A percentile compares a stretch with the other conserved stretches of the same genome.
Conservation (phyloP, 345 rosid species). For the Populus davidiana region DNA sequence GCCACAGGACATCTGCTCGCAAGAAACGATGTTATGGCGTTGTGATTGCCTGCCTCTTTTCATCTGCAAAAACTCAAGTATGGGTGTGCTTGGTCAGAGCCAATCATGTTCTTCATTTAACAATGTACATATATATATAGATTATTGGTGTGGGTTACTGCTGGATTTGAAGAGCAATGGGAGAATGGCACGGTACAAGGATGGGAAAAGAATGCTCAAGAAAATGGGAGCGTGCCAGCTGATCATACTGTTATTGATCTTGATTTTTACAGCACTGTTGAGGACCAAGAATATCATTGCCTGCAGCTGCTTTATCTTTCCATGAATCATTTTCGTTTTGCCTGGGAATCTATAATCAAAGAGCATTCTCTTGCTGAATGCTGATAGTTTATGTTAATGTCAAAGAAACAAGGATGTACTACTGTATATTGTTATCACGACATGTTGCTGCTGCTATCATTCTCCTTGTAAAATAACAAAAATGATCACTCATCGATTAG, state of each 20-base stretch:
- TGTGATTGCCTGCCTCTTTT: not conserved
- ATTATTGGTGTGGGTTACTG: slow-evolving; percentile 45
- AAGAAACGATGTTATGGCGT: not conserved
- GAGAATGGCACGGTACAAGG: slow-evolving; percentile 47
- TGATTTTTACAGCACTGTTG: slow-evolving; percentile 83
- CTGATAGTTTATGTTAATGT: not conserved
- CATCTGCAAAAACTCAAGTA: not conserved
- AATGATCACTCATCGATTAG: too few species aligned
- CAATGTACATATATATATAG: not conserved
- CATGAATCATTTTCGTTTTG: not conserved
- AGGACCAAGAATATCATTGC: slow-evolving; percentile 52
- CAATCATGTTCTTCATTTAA: not conserved
- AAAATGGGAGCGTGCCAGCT: slow-evolving; percentile 19
- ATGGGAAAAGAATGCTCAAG: slow-evolving; percentile 58
- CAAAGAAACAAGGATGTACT: not conserved
- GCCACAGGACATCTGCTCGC: not conserved
- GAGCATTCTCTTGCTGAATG: not conserved
- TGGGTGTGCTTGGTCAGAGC: not conserved
- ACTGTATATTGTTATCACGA: not conserved
- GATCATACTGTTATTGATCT: slow-evolving; percentile 64
- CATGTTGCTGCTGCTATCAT: not conserved
- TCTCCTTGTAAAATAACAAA: not conserved
- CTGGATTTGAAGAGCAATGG: slow-evolving; percentile 85
- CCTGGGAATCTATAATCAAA: not conserved
- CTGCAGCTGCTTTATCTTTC: not conserved